Percentiles rank a stretch among this genome's conserved stretches.
Evolutionary conservation across 345 rosid genomes (phyloP).

Genomic region (Syzygium aqueum): DNA sequence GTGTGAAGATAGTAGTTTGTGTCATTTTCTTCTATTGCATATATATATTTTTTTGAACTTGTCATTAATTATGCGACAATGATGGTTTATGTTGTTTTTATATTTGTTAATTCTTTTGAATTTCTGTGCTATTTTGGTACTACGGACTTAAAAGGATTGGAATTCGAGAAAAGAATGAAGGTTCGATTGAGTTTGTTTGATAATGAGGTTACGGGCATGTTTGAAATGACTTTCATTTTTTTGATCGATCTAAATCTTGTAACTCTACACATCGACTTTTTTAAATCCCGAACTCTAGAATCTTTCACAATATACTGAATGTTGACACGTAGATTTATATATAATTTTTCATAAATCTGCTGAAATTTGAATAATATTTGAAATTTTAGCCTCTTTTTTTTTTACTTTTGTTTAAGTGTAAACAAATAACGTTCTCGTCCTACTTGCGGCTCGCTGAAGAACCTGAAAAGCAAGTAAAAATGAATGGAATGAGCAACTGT

Average conservation of each 20-base stretch:
- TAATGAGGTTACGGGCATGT: accelerated
- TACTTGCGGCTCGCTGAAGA: too few relatives aligned
- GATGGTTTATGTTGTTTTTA: neutral
- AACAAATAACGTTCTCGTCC: neutral
- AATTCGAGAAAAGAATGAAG: neutral
- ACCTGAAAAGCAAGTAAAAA: too few relatives aligned
- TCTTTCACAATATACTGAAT: neutral
- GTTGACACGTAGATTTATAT: accelerated
- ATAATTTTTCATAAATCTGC: neutral
- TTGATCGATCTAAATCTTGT: neutral
- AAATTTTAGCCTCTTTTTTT: neutral
- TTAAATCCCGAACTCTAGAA: neutral
- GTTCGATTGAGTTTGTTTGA: neutral
- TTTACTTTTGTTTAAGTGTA: neutral
- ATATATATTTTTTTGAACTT: neutral
- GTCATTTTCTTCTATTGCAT: neutral
- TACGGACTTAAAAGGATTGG: neutral
- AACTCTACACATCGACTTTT: neutral
- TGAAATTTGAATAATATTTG: neutral
- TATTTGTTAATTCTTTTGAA: neutral
- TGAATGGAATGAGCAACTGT: too few relatives aligned
- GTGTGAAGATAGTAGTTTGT: neutral
- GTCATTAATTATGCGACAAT: neutral
- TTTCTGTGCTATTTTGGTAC: neutral
- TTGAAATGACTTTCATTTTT: neutral